Conservation (phyloP, 257 asterid species). For the Capsicum rhomboideum region DNA sequence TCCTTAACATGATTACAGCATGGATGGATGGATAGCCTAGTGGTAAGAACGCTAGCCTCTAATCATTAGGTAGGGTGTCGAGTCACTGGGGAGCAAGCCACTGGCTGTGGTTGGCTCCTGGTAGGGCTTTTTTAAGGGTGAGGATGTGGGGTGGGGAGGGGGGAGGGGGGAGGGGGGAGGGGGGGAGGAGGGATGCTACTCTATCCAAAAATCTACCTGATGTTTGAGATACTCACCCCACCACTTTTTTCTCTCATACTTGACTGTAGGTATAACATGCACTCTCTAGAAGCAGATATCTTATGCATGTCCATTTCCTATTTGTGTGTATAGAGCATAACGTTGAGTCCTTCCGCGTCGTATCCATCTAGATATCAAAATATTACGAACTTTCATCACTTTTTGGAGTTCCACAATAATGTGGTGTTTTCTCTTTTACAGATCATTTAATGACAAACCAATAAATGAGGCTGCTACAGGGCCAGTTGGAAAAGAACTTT, state of each 20-base stretch:
- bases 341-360: too few relatives aligned
- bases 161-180: too few relatives aligned
- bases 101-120: background rate
- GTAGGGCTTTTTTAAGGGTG: background rate
- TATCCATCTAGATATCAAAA: background rate
- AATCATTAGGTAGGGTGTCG: background rate
- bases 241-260: too few relatives aligned
- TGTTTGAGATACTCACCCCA: background rate
- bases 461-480: slow-evolving; percentile 64
- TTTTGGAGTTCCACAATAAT: background rate
- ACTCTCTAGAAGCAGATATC: background rate
- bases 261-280: background rate
- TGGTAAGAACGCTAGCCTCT: background rate
- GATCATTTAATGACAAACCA: slow-evolving; percentile 92
- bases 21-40: background rate
- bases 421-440: slow-evolving; percentile 2
- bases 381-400: background rate
- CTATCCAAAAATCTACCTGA: too few relatives aligned
- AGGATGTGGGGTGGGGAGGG: too few relatives aligned
- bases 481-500: slow-evolving; percentile 79
- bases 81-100: background rate
- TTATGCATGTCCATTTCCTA: background rate
- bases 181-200: too few relatives aligned
- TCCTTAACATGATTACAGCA: background rate
- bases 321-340: background rate